Conservation (phyloP, 805 yeast species). For the Brettanomyces bruxellensis region DNA sequence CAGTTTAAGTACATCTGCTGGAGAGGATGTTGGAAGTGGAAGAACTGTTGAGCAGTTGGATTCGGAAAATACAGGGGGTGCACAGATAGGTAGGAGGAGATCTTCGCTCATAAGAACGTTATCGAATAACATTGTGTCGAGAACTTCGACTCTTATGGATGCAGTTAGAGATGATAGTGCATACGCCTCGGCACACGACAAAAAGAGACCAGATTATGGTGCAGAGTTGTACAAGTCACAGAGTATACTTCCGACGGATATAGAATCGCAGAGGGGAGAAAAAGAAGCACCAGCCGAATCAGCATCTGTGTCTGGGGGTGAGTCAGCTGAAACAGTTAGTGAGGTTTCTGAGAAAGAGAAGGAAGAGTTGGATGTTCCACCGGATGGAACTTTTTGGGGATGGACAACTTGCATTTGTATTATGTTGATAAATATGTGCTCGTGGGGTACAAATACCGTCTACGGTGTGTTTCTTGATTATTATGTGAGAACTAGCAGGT, state of each 20-base stretch:
- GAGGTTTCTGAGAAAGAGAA: conserved; percentile 23
- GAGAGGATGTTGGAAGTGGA: neutral
- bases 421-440: conserved; percentile 25
- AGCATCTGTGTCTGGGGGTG: neutral
- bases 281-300: neutral
- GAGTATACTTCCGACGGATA: neutral
- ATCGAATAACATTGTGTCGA: conserved; percentile 8
- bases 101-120: neutral
- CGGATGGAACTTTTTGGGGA: conserved; percentile 38
- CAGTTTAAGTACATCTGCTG: conserved; percentile 1
- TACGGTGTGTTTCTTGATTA: conserved; percentile 47
- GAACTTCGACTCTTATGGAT: conserved; percentile 18
- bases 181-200: conserved; percentile 9
- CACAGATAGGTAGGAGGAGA: neutral
- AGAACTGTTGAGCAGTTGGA: neutral
- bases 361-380: conserved; percentile 26
- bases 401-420: conserved; percentile 38
- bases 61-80: neutral
- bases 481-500: conserved; percentile 32
- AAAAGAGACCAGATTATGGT: conserved; percentile 1
- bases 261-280: neutral
- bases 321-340: conserved; percentile 4
- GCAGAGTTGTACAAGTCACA: conserved; percentile 3
- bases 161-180: conserved; percentile 23
- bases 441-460: conserved; percentile 48